phyloP scores from a whole-genome alignment of 2,329 filamentous ascomycete species.

The Aspergillus pseudoviridinutans region DNA sequence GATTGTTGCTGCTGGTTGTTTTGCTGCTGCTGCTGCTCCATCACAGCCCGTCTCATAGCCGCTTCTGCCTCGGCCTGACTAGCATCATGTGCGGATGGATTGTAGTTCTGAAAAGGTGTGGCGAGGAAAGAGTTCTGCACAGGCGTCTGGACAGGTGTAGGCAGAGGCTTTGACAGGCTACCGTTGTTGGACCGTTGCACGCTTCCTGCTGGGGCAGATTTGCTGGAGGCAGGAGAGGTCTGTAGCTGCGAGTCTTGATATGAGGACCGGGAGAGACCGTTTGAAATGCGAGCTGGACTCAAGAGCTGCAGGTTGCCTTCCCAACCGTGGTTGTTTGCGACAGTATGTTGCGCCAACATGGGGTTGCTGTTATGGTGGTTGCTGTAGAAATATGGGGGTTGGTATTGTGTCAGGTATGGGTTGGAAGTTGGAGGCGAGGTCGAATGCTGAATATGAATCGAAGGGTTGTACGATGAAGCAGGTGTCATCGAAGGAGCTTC shows the following conservation, averaged over 20 bases:
- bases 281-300: conserved; percentile 32
- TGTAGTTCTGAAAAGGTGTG: conserved; percentile 45
- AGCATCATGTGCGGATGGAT: conserved; percentile 39
- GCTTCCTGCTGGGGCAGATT: conserved; percentile 35
- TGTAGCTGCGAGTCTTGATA: conserved; percentile 33
- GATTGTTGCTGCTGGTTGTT: conserved; percentile 29
- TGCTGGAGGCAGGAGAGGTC: conserved; percentile 43
- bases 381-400: conserved; percentile 20
- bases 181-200: conserved; percentile 37
- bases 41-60: conserved; percentile 56
- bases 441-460: conserved; percentile 31
- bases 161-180: conserved; percentile 50
- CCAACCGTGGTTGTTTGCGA: conserved; percentile 33
- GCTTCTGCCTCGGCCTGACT: conserved; percentile 49
- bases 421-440: conserved; percentile 28
- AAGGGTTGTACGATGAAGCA: conserved; percentile 35
- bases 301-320: conserved; percentile 34
- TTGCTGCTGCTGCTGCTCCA: conserved; percentile 47
- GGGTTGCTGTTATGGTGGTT: conserved; percentile 26
- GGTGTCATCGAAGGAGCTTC: conserved; percentile 41
- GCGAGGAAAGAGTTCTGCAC: conserved; percentile 49
- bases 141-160: conserved; percentile 54
- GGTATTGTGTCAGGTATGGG: conserved; percentile 29
- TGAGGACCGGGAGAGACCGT: conserved; percentile 18
- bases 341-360: conserved; percentile 40